Base-by-base conservation (phyloP, 139 green algal species). In the Chlorella sp. region DNA sequence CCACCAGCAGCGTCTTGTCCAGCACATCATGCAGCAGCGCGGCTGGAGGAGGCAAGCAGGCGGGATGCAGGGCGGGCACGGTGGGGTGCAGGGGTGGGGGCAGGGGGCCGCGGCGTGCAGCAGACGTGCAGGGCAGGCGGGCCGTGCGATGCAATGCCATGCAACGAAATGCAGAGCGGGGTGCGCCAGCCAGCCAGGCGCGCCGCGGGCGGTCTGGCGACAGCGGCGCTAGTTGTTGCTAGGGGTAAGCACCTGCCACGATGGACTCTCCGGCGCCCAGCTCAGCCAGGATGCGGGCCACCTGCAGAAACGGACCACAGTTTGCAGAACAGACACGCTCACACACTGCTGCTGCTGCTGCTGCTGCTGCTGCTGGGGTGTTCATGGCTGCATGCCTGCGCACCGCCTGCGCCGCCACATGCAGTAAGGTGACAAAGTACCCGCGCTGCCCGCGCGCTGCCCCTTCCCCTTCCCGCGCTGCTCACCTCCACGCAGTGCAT, bases 11-110 rank as follows among this genome's bases (percentile, higher is more conserved):
- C 41, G 89, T 91, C 54, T 79, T 73, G n/a, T 93, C 85, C 22
- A 96, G 67, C 26, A 88, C 88, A 68, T 96, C 91, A 68, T 96
- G 90, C 69, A 97, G 87, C 72, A 98, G 84, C 7, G 85, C 92
- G 0, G 92, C 91, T 56, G 77, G 24, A 60, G 8, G 16, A 60
- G 13, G 16, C 60, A 26, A 56, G 28, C 40, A 54, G 40, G 24
- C 36, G 44, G 70, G 5, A 40, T 24, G 38, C 38, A 56, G 41
- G 22, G 40, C 17, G 38, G 38, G 70, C 70, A 58, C 40, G 22
- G 70, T 54, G 26, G 70, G 17, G 20, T n/a, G 36, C 36, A 40
- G n/a, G n/a, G n/a, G n/a, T n/a, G n/a, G n/a, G n/a, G n/a, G n/a
- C n/a, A n/a, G n/a, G n/a, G n/a, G n/a, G n/a, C n/a, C n/a, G n/a